These are phyloP conservation scores for Tuber aestivum DNA, from an alignment of 495 filamentous ascomycete genomes.

Conservation along the genomic window DNA sequence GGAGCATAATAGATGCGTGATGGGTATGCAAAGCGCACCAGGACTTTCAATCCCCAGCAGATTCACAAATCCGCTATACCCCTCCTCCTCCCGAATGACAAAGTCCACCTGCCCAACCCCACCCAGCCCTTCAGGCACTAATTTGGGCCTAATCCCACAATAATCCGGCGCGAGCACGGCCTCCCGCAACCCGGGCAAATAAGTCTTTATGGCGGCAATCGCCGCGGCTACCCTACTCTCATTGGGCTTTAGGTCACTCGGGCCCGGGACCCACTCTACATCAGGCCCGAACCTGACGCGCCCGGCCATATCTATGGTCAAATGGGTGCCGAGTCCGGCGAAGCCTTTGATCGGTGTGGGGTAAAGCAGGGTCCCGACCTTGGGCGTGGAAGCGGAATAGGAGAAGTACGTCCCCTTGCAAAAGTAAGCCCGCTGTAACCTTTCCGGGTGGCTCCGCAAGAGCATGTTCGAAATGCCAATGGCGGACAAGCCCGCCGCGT, in stretches of 20 bases:
- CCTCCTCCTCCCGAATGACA: conserved; percentile 72
- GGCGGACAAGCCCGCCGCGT: conserved; percentile 76
- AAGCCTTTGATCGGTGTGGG: conserved; percentile 73
- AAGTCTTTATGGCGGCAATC: conserved; percentile 65
- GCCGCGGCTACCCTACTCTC: conserved; percentile 59
- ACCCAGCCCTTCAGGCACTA: conserved; percentile 55
- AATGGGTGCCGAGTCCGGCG: conserved; percentile 83
- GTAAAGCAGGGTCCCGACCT: conserved; percentile 72
- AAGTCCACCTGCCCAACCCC: conserved; percentile 76
- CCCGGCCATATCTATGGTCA: conserved; percentile 83
- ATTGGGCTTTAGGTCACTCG: conserved; percentile 48
- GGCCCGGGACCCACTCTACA: conserved; percentile 79
- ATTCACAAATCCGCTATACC: conserved; percentile 82
- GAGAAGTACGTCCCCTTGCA: conserved; percentile 96
- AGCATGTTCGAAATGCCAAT: conserved; percentile 76
- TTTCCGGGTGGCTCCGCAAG: conserved; percentile 44
- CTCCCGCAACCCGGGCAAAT: conserved; percentile 66
- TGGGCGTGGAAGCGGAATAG: conserved; percentile 60
- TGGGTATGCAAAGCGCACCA: conserved; percentile 45
- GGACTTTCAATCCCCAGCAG: conserved; percentile 92
- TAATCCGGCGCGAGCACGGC: conserved; percentile 73
- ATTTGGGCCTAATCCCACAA: conserved; percentile 83
- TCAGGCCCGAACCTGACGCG: conserved; percentile 89
- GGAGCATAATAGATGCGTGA: background rate
- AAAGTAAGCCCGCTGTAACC: conserved; percentile 61